These are phyloP conservation scores for Corymbia calophylla DNA, from an alignment of 441 rosid species.

Conservation along the genomic window DNA sequence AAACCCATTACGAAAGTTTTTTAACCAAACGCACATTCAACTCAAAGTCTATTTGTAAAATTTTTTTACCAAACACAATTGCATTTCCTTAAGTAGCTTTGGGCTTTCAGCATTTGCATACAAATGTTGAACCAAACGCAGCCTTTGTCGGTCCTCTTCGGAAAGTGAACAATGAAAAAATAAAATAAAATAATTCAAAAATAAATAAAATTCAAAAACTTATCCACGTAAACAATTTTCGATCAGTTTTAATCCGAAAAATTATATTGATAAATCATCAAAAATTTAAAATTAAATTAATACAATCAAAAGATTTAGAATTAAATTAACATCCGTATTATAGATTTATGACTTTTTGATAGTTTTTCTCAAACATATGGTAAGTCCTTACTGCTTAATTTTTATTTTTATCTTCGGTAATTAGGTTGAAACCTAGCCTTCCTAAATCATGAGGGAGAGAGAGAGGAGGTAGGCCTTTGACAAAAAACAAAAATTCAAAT, in stretches of 20 bases:
- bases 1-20: too few species aligned
- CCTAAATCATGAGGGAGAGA: neutral
- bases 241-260: neutral
- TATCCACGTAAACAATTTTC: rapidly evolving
- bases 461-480: neutral
- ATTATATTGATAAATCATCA: neutral
- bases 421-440: neutral
- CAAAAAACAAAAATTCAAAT: neutral
- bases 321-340: neutral
- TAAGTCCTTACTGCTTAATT: neutral
- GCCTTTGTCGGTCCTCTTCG: neutral
- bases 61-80: too few species aligned
- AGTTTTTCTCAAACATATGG: neutral
- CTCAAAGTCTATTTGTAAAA: too few species aligned
- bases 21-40: too few species aligned
- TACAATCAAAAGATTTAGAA: neutral
- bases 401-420: neutral
- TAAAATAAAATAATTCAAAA: neutral
- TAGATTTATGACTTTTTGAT: neutral
- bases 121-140: too few species aligned
- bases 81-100: too few species aligned
- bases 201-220: neutral
- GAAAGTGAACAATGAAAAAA: neutral
- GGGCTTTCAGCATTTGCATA: too few species aligned
- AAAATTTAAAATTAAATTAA: neutral